Base-by-base conservation (phyloP, 441 rosid genomes). In the Euphorbia corollata region DNA sequence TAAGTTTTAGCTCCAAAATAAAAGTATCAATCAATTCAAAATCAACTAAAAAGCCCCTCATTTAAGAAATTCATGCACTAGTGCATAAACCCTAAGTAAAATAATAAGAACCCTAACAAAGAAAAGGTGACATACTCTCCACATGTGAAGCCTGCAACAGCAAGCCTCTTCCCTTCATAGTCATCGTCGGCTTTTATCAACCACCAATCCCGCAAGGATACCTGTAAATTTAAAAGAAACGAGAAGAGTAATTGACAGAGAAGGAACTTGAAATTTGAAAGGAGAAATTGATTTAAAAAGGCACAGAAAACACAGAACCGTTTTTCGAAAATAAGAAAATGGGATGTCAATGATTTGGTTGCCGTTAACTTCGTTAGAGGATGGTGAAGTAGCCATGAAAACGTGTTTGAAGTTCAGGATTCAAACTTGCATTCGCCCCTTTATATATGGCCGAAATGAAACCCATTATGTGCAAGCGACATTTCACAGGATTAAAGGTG, bases 121-220 rank as follows among this genome's bases (percentile, higher is more conserved):
- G 8, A 47, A 48, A 41, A 22, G 3, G 48, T 34, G 66, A 8
- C 78, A 79, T 82, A 88, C 97, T 78, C 87, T 60, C 63, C 59
- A 34, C 75, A 74, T 23, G 83, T 62, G 39, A 71, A 74, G 6
- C 97, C 97, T 10, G 92, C 85, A 67, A 93, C 83, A 58, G 92
- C 96, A 48, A 93, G 81, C 41, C 78, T 79, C 73, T 84, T 87
- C 24, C 87, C 92, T 3, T 82, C 51, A 62, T 68, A 70, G 20
- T 74, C 87, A 2, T 76, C 61, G 2, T 81, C 73, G n/a, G 95
- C 77, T 77, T 77, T 82, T 6, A 80, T 66, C 74, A 93, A 50
- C 98, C 98, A 93, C 98, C 98, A 93, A 59, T 87, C 86, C 22
- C 69, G 69, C 68, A 93, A 73, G 8, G 79, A 53, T 41, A 90